A percentile compares a stretch with the other conserved stretches of the same genome.
Evolutionary conservation across 176 grass and related monocot species (phyloP).

Genomic region (Musa acuminata): DNA sequence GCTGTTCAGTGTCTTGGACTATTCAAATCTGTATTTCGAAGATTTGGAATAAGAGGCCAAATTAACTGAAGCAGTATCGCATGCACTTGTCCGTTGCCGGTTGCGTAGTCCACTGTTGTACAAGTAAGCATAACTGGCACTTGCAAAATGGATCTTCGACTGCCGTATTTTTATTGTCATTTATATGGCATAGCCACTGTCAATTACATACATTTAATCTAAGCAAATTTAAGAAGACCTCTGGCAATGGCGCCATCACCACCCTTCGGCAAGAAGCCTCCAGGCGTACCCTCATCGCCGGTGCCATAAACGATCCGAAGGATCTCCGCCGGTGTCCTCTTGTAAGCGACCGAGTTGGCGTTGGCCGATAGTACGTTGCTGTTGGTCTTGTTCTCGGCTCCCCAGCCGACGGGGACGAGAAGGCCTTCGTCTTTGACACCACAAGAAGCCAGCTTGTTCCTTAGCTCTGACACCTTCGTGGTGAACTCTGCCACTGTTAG

Average conservation of each 20-base stretch:
- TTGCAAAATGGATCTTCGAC: no score
- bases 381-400: slow-evolving; percentile 39
- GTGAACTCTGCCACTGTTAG: slow-evolving; percentile 70
- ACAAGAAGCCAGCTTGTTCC: slow-evolving; percentile 45
- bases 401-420: slow-evolving; percentile 35
- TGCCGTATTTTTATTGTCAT: no score
- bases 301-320: slow-evolving; percentile 56
- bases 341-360: slow-evolving; percentile 52
- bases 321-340: slow-evolving; percentile 43
- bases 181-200: no score
- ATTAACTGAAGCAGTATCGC: no score
- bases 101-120: no score
- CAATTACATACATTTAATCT: no score
- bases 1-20: no score
- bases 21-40: no score
- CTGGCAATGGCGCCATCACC: slow-evolving; percentile 47
- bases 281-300: slow-evolving; percentile 34
- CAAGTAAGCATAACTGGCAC: no score
- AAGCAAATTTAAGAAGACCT: slow-evolving; percentile 13
- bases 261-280: slow-evolving; percentile 46
- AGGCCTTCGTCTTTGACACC: slow-evolving; percentile 78
- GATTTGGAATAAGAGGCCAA: no score
- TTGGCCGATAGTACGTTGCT: slow-evolving; percentile 64
- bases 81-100: no score
- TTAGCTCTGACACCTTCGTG: slow-evolving; percentile 34